phyloP scores from a whole-genome alignment of 768 basidiomycete species.

The Solioccasus polychromus region DNA sequence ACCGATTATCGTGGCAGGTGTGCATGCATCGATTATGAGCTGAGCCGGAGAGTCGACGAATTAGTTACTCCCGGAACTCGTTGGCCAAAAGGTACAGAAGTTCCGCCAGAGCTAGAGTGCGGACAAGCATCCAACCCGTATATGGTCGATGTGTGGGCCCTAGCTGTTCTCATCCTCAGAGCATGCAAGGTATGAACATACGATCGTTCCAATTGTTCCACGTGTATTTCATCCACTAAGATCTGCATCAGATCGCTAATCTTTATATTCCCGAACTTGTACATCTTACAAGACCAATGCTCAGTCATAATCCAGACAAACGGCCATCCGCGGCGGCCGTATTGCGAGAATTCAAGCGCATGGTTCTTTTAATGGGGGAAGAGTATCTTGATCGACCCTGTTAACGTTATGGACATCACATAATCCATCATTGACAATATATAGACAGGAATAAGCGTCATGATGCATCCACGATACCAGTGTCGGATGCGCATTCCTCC shows the following conservation, averaged over 20 bases:
- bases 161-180: slow-evolving; percentile 61
- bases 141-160: slow-evolving; percentile 73
- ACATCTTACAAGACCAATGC: slow-evolving; percentile 56
- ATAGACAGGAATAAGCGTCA: slow-evolving; percentile 2
- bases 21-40: slow-evolving; percentile 74
- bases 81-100: slow-evolving; percentile 55
- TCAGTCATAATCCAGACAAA: slow-evolving; percentile 46
- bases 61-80: slow-evolving; percentile 36
- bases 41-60: slow-evolving; percentile 53
- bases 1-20: slow-evolving; percentile 63
- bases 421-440: neutral
- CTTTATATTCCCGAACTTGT: slow-evolving; percentile 59
- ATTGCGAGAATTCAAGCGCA: slow-evolving; percentile 49
- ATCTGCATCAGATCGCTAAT: slow-evolving; percentile 46
- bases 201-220: neutral
- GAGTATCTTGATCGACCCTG: slow-evolving; percentile 28
- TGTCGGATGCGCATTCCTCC: slow-evolving; percentile 37
- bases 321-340: slow-evolving; percentile 52
- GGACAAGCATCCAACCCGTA: slow-evolving; percentile 54
- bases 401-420: neutral
- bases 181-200: slow-evolving; percentile 62
- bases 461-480: slow-evolving; percentile 7
- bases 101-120: slow-evolving; percentile 66
- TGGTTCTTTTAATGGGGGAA: slow-evolving; percentile 42
- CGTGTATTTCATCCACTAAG: slow-evolving; percentile 5